Evolutionary conservation across 805 yeast genomes (phyloP), one percentile per base, ranked within the genome.

Genomic region (Ogataea nakhonphanomensis): DNA sequence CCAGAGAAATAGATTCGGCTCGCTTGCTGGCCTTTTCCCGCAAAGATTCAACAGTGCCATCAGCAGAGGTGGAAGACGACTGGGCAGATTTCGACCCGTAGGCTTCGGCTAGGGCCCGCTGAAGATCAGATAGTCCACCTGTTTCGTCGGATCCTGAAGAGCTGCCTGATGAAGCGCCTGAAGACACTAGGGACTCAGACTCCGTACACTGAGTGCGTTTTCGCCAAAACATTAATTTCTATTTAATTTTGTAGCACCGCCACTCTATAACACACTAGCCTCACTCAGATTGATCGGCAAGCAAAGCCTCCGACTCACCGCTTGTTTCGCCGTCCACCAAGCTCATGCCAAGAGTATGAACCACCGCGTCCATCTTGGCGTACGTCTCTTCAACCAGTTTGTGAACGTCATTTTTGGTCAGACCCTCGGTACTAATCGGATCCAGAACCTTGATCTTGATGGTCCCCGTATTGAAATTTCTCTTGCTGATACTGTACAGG

Each of bases 391-490:
- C 72, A 29, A 80, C 65, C 40, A 91, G 74, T 3, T 61, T 71
- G 38, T 76, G 69, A 31, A 93, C 84, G 46, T 88, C 88, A 11
- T 81, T 90, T 38, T 79, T 73, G 13, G 82, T 76, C 54, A 87
- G 59, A 15, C 81, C 81, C 14, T 70, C 74, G 8, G 97, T 88
- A 8, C 76, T 58, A 44, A 91, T 71, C 26, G 97, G 96, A 39
- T 84, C 84, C 46, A 93, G 71, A 8, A 93, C 95, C 51, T 78
- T 82, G 43, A 90, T 76, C 31, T 70, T 69, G 52, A 93, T 85
- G 37, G 77, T 79, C 39, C 99, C 99, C 25, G 75, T 52, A 53
- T 81, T 79, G 62, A 91, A 87, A n/a, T 77, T 71, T 44, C 74
- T 74, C 30, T 70, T 64, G 48, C 73, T 74, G 35, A 83, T 63